Conservation (phyloP, 192 early-diverging fungal genomes). For the Radiomyces spectabilis region DNA sequence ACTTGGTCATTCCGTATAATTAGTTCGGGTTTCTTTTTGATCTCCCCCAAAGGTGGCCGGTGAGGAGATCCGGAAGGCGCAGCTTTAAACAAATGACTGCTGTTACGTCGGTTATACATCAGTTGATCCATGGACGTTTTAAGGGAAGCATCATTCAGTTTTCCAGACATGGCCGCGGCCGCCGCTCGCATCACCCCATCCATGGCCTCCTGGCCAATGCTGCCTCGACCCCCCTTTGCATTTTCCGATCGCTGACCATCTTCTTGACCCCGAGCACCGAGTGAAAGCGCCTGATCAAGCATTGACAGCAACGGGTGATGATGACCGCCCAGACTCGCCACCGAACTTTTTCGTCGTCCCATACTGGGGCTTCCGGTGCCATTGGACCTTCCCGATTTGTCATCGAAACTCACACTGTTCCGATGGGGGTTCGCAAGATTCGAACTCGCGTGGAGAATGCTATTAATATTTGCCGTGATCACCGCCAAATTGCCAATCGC, state of each 20-base stretch:
- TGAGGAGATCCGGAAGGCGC: background rate
- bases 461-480: slow-evolving; percentile 14
- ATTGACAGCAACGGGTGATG: too few relatives aligned
- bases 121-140: background rate
- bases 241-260: too few relatives aligned
- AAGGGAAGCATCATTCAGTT: too few relatives aligned
- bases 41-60: background rate
- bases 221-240: too few relatives aligned
- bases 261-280: too few relatives aligned
- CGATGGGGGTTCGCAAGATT: background rate
- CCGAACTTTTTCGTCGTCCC: background rate
- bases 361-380: background rate
- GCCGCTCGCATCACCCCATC: background rate
- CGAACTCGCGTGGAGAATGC: too few relatives aligned
- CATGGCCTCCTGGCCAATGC: too few relatives aligned
- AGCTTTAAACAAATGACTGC: background rate
- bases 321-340: too few relatives aligned
- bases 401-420: background rate
- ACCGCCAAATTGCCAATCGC: slow-evolving; percentile 16
- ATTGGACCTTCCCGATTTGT: background rate
- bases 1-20: slow-evolving; percentile 22
- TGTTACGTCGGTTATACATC: background rate
- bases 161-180: background rate
- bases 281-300: background rate
- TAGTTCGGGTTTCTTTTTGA: slow-evolving; percentile 4